These are phyloP conservation scores for Oryza meridionalis DNA, from an alignment of 176 grass and related monocot species.

Conservation along the genomic window DNA sequence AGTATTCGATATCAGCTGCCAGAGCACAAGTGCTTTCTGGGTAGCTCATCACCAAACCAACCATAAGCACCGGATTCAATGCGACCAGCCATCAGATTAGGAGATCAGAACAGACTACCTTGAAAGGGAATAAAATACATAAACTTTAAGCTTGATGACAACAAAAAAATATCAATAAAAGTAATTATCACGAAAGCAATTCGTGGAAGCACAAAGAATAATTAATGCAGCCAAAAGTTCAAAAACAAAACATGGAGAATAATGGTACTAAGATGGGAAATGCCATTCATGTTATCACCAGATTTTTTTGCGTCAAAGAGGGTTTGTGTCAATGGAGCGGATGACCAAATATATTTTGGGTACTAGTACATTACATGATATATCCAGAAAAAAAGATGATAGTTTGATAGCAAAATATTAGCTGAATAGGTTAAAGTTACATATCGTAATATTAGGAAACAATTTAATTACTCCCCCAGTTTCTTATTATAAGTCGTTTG, in stretches of 20 bases:
- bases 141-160: constrained; percentile 30
- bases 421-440: background rate
- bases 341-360: no score
- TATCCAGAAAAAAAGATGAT: constrained; percentile 2
- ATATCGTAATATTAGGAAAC: background rate
- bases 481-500: no score
- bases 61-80: constrained; percentile 30
- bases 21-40: constrained; percentile 3
- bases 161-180: constrained; percentile 8
- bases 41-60: constrained; percentile 36
- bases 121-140: constrained; percentile 28
- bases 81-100: constrained; percentile 33
- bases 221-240: background rate
- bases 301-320: background rate
- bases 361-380: background rate
- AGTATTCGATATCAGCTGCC: constrained; percentile 25
- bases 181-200: constrained; percentile 19
- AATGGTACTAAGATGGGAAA: constrained; percentile 4
- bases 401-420: background rate
- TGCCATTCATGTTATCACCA: background rate
- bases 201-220: constrained; percentile 8
- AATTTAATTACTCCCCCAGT: background rate
- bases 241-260: constrained; percentile 15
- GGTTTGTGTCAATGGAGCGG: background rate
- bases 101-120: constrained; percentile 43